Conservation (phyloP, 2,329 filamentous ascomycete genomes). For the Neonectria neomacrospora region DNA sequence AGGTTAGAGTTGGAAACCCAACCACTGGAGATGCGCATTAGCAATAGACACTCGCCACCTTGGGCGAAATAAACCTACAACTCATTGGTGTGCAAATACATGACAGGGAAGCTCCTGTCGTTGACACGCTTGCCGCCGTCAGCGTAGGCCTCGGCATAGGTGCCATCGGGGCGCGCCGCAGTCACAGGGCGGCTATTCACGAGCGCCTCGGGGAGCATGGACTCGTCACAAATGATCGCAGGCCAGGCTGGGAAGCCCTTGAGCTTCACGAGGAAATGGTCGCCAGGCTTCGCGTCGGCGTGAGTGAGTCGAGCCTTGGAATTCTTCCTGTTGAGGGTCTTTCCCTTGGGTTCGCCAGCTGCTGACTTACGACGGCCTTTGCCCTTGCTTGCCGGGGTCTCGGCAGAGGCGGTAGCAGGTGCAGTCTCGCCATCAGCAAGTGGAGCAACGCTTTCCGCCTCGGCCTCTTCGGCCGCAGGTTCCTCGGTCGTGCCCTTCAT, state of each 20-base stretch:
- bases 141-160: conserved; percentile 85
- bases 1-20: conserved; percentile 92
- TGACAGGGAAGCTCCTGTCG: conserved; percentile 90
- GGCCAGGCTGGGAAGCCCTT: conserved; percentile 97
- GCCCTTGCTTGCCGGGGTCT: conserved; percentile 48
- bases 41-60: background rate
- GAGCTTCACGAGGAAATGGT: conserved; percentile 92
- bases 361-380: conserved; percentile 80
- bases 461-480: conserved; percentile 45
- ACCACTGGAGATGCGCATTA: conserved; percentile 65
- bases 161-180: conserved; percentile 82
- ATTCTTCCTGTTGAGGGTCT: conserved; percentile 88
- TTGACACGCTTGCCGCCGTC: conserved; percentile 88
- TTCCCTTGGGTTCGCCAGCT: conserved; percentile 73
- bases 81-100: conserved; percentile 95
- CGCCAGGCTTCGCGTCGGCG: conserved; percentile 86
- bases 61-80: conserved; percentile 75
- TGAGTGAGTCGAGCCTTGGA: conserved; percentile 77
- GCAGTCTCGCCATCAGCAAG: conserved; percentile 43
- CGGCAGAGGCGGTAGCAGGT: conserved; percentile 40
- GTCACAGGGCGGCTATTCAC: conserved; percentile 84
- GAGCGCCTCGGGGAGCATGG: conserved; percentile 86
- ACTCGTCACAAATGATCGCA: conserved; percentile 91
- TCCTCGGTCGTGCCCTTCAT: conserved; percentile 55
- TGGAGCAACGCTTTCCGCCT: conserved; percentile 41